Base-by-base conservation (phyloP, 257 asterid genomes). In the Solanum paucissectum region DNA sequence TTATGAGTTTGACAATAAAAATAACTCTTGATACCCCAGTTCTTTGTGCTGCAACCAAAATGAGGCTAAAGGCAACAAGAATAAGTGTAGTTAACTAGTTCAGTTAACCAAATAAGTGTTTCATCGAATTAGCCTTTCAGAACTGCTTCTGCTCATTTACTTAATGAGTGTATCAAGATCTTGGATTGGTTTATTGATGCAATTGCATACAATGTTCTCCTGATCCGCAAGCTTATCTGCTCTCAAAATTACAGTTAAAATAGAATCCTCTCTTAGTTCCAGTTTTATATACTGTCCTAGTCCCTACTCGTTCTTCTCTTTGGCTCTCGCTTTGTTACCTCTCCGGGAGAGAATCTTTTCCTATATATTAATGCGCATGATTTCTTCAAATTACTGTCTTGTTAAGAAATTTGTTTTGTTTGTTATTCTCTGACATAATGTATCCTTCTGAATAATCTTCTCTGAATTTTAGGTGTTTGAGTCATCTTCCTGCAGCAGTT, bases 401-500 rank as follows among this genome's bases (percentile, higher is more conserved):
- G 68, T 81, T 58, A 46, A 29, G 42, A 46, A 79, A 81, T 27
- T 49, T 68, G 10, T 64, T 76, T 25, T 87, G 60, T 20, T 87
- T 32, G 46, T 85, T 75, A 12, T 36, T 34, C 84, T 16, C 88
- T 6, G 52, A 32, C 62, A 38, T 86, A 42, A 75, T 87, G 83
- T 77, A 85, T 83, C 49, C 74, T 75, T 85, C 83, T 88, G 87
- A 84, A 85, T 87, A 71, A 88, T 76, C 76, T 91, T 58, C 58
- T 86, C 88, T 87, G 46, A 84, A 73, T 86, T 85, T 75, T 88
- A 97, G 99, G 98, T 97, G 99, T 93, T 92, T 97, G 90, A 95
- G 93, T 90, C 96, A 94, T 91, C 93, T 97, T 89, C 99, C 99
- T 86, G 95, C 86, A 86, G 99, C 99, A 86, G 98, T 97, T 90